Conservation (phyloP, 2,329 filamentous ascomycete genomes). For the Colletotrichum filicis region DNA sequence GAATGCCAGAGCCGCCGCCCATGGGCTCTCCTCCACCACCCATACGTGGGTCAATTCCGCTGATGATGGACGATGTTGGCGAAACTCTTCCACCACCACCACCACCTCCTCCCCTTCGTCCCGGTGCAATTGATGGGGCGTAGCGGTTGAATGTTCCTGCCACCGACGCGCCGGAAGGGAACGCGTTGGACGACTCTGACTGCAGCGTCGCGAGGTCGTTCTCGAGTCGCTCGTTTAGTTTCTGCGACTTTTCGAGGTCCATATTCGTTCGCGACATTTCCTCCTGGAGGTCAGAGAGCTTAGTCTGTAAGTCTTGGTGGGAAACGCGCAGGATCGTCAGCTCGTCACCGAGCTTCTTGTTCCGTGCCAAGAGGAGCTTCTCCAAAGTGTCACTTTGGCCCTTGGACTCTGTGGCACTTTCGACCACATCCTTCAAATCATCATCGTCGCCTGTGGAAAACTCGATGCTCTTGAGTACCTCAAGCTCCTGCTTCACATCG, state of each 20-base stretch:
- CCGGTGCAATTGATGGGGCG: slow-evolving; percentile 69
- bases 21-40: slow-evolving; percentile 67
- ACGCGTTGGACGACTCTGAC: slow-evolving; percentile 83
- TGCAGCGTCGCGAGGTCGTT: slow-evolving; percentile 91
- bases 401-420: slow-evolving; percentile 64
- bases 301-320: slow-evolving; percentile 87
- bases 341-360: slow-evolving; percentile 97
- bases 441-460: slow-evolving; percentile 92
- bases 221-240: slow-evolving; percentile 88
- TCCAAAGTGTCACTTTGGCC: slow-evolving; percentile 84
- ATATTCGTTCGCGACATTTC: slow-evolving; percentile 85
- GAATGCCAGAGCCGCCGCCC: slow-evolving; percentile 83
- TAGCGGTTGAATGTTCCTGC: slow-evolving; percentile 92
- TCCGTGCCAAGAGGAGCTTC: slow-evolving; percentile 88
- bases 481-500: slow-evolving; percentile 93
- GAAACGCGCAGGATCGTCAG: slow-evolving; percentile 93
- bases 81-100: slow-evolving; percentile 79
- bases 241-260: slow-evolving; percentile 86
- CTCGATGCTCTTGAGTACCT: slow-evolving; percentile 97
- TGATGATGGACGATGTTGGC: slow-evolving; percentile 97
- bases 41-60: slow-evolving; percentile 84
- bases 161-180: slow-evolving; percentile 90
- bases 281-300: slow-evolving; percentile 83
- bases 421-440: slow-evolving; percentile 48
- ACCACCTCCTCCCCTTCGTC: slow-evolving; percentile 73